Percentiles rank a stretch among this genome's conserved stretches.
phyloP scores from a whole-genome alignment of 768 basidiomycete genomes.

The Tylopilus subfusipes region DNA sequence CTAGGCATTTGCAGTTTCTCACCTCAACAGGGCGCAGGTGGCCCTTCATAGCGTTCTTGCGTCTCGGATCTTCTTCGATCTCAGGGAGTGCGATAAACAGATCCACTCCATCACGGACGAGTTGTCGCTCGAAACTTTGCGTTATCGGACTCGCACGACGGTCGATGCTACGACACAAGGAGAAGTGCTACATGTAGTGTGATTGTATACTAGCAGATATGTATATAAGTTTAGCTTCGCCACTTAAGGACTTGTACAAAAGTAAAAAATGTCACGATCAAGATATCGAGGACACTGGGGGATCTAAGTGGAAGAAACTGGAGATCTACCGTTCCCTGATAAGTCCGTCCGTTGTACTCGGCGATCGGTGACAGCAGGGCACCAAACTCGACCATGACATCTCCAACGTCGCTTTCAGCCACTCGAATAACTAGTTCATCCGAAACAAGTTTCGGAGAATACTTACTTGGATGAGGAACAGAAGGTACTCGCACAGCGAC shows the following conservation, averaged over 20 bases:
- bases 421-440: background rate
- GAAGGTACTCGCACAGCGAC: too few relatives aligned
- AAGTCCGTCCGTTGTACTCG: background rate
- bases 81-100: constrained; percentile 15
- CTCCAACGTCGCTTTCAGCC: background rate
- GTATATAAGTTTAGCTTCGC: background rate
- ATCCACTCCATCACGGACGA: background rate
- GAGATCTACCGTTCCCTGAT: background rate
- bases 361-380: too few relatives aligned
- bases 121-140: constrained; percentile 7
- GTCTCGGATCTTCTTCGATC: constrained; percentile 29
- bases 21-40: constrained; percentile 25
- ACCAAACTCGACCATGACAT: too few relatives aligned
- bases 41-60: constrained; percentile 26
- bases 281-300: background rate
- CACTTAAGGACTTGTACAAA: background rate
- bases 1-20: background rate
- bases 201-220: background rate
- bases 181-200: background rate
- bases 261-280: background rate
- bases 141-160: background rate
- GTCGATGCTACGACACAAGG: background rate
- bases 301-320: too few relatives aligned
- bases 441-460: background rate
- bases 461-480: background rate